These are phyloP conservation scores for Pelargonium nanum DNA, from an alignment of 345 rosid genomes.

Conservation along the genomic window DNA sequence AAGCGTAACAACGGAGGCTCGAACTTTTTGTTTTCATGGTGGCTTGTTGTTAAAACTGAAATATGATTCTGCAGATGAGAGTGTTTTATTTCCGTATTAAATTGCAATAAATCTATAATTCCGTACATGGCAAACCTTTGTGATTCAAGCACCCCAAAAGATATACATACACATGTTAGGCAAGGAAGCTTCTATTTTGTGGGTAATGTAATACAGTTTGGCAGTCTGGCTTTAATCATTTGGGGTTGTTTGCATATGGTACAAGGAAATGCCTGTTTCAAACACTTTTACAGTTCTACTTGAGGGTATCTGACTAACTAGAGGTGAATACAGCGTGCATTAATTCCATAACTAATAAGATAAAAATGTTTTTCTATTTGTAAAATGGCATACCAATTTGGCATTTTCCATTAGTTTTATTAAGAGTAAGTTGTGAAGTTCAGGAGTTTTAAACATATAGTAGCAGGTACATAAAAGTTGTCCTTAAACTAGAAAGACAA, in stretches of 20 bases:
- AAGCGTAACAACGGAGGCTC: too few relatives aligned
- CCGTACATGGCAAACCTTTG: too few relatives aligned
- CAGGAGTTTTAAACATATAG: not conserved
- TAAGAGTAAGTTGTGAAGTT: not conserved
- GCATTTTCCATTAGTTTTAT: not conserved
- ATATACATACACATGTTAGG: not conserved
- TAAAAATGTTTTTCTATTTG: too few relatives aligned
- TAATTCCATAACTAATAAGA: not conserved
- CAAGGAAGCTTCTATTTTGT: not conserved
- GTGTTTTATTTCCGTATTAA: not conserved
- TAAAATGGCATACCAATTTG: not conserved
- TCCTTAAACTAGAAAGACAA: not conserved
- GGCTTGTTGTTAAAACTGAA: not conserved
- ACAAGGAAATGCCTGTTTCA: not conserved
- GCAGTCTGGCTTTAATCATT: not conserved
- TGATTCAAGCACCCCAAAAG: too few relatives aligned
- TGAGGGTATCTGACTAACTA: not conserved
- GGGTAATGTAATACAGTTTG: not conserved
- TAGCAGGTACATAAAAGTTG: not conserved
- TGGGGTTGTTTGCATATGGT: not conserved
- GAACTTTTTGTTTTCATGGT: not conserved
- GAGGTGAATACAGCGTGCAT: not conserved
- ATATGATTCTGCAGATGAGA: not conserved
- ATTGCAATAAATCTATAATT: not conserved
- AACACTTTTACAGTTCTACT: not conserved